Base-by-base conservation (phyloP, 2,329 filamentous ascomycete species). In the Coniochaeta ligniaria region DNA sequence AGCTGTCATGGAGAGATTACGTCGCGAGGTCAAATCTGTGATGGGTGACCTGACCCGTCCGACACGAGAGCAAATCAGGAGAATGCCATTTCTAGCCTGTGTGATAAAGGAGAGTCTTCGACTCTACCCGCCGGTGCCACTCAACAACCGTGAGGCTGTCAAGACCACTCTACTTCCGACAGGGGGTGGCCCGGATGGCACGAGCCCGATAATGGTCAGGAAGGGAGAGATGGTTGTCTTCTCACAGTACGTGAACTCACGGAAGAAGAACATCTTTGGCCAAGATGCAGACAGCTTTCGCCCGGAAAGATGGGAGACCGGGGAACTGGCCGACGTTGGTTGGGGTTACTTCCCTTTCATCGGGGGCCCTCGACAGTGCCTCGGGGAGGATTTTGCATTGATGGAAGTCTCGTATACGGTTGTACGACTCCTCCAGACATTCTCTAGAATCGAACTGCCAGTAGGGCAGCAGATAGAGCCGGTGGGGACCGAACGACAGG, bases 311-410 rank as follows among this genome's bases (percentile, higher is more conserved):
- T 77, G 74, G 75, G 75, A 74, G 28, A 63, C 61, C 57, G 69
- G 66, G 2, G 63, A 68, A 28, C 54, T 69, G 3, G 60, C 62
- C 0, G 64, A 69, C 14, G 58, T 65, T 31, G 68, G 68, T 9
- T 75, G 70, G 71, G 72, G 68, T 17, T 75, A 71, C 50, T 63
- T 72, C 7, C 71, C 72, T 1, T 76, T 75, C 60, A 76, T 73
- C 57, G 72, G 71, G 3, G 74, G 72, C 0, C 74, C 74, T 22
- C 4, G 41, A 45, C 41, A 45, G 41, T 45, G 41, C 20, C 41
- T n/a, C 20, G 63, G 63, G 1, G 63, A 73, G 63, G 66, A 74
- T 64, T 73, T 71, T 47, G 69, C 69, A 16, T 41, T 71, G 38
- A 63, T 68, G 47, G 66, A 71, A 47, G 61, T 63, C 12, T 65